Conservation (phyloP, 2,329 filamentous ascomycete species). For the Fusarium chaquense region DNA sequence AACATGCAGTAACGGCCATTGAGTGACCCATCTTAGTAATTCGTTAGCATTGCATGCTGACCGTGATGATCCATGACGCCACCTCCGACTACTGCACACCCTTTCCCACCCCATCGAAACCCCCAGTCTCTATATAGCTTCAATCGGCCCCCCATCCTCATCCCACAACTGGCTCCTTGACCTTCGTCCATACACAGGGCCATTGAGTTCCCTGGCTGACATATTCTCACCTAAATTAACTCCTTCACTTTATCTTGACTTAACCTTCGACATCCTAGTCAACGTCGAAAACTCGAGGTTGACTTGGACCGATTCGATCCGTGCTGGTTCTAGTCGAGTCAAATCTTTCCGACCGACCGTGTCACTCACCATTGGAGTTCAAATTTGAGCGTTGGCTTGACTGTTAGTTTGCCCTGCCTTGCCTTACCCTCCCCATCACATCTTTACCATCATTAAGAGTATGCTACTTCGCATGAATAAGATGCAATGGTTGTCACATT, state of each 20-base stretch:
- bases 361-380: conserved; percentile 1
- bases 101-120: conserved; percentile 27
- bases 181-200: conserved; percentile 41
- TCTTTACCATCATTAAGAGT: background rate
- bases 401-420: conserved; percentile 35
- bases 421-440: background rate
- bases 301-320: conserved; percentile 11
- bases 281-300: conserved; percentile 18
- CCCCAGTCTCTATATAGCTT: conserved; percentile 50
- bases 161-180: conserved; percentile 14
- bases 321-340: conserved; percentile 13
- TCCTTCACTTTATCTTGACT: background rate
- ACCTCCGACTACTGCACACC: conserved; percentile 26
- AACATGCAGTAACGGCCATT: conserved; percentile 2
- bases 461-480: conserved; percentile 11
- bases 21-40: conserved; percentile 5
- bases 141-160: conserved; percentile 38
- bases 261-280: conserved; percentile 13
- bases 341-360: conserved; percentile 8
- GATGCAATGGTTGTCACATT: background rate
- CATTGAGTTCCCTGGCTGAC: conserved; percentile 45
- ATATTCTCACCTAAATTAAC: conserved; percentile 24
- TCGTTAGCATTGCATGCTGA: conserved; percentile 32
- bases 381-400: conserved; percentile 24
- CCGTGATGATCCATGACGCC: conserved; percentile 32